Conservation (phyloP, 1,284 basidiomycete genomes). For the Rhizopogon parksii region DNA sequence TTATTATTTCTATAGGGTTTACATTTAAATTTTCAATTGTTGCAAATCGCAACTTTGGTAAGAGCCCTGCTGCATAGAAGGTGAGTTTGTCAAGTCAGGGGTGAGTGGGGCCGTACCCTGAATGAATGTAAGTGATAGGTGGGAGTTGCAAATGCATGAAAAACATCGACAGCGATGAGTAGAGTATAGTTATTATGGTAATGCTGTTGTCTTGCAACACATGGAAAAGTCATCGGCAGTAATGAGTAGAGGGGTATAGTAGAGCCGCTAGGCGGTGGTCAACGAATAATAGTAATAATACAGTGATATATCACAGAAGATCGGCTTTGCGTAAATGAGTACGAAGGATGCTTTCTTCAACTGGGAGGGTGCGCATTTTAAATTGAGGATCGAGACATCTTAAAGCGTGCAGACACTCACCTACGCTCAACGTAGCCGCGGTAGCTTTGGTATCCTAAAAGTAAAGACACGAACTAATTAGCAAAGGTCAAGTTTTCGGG, state of each 20-base stretch:
- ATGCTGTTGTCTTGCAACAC: neutral
- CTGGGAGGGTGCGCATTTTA: constrained; percentile 11
- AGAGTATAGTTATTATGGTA: neutral
- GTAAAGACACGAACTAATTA: constrained; percentile 2
- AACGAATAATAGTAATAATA: neutral
- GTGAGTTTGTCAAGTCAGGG: no score
- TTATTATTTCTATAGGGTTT: no score
- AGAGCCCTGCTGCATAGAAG: no score
- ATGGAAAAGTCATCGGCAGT: neutral
- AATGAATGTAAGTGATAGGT: neutral
- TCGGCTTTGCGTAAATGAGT: constrained; percentile 28
- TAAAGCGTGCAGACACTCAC: constrained; percentile 29
- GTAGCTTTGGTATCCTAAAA: constrained; percentile 61
- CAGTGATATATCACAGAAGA: constrained; percentile 20
- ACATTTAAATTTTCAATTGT: no score
- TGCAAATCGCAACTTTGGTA: no score
- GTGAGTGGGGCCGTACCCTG: no score
- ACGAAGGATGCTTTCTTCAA: constrained; percentile 32
- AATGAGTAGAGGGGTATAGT: neutral
- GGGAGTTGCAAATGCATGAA: neutral
- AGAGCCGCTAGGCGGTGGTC: neutral
- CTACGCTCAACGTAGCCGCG: constrained; percentile 55
- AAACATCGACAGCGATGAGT: neutral
- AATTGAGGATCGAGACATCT: neutral
- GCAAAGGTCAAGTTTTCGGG: constrained; percentile 3